Evolutionary conservation across 352 stramenopile species (phyloP).

Genomic region (Phytophthora citricola): DNA sequence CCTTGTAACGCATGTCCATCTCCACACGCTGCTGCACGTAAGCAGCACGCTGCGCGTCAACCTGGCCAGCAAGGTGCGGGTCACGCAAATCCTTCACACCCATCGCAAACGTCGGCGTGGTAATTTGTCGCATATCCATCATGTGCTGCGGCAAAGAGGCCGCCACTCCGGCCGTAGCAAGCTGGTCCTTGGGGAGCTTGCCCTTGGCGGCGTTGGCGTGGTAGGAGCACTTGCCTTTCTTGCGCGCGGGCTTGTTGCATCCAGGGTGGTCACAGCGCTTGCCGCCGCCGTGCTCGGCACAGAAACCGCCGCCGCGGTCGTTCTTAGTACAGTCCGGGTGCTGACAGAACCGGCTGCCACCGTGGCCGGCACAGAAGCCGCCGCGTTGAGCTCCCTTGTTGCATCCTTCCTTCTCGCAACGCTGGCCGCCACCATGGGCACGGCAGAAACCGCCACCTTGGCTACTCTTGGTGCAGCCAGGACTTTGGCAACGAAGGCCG

Average conservation of each 20-base stretch:
- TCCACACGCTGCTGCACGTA: constrained; percentile 60
- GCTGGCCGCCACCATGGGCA: constrained; percentile 82
- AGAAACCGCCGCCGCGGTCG: constrained; percentile 86
- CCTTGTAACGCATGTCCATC: constrained; percentile 84
- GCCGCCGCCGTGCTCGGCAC: constrained; percentile 85
- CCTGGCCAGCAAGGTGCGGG: constrained; percentile 31
- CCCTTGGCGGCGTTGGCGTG: constrained; percentile 82
- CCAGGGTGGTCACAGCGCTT: constrained; percentile 79
- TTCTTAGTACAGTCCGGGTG: constrained; percentile 90
- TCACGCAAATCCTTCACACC: constrained; percentile 55
- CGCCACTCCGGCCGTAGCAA: constrained; percentile 18
- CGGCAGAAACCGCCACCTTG: constrained; percentile 88
- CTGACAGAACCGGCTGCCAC: constrained; percentile 83
- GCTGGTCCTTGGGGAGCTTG: constrained; percentile 65
- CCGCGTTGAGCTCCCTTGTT: constrained; percentile 84
- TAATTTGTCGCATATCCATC: constrained; percentile 88
- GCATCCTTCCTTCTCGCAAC: constrained; percentile 85
- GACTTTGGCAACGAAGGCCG: constrained; percentile 73
- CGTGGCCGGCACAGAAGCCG: constrained; percentile 84
- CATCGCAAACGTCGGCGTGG: constrained; percentile 59
- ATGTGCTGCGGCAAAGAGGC: constrained; percentile 59
- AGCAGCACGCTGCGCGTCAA: constrained; percentile 52
- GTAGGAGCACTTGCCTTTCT: constrained; percentile 89
- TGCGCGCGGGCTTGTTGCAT: constrained; percentile 86
- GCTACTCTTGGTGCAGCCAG: constrained; percentile 82